Base-by-base conservation (phyloP, 2,329 filamentous ascomycete species). In the Triangularia verruculosa region DNA sequence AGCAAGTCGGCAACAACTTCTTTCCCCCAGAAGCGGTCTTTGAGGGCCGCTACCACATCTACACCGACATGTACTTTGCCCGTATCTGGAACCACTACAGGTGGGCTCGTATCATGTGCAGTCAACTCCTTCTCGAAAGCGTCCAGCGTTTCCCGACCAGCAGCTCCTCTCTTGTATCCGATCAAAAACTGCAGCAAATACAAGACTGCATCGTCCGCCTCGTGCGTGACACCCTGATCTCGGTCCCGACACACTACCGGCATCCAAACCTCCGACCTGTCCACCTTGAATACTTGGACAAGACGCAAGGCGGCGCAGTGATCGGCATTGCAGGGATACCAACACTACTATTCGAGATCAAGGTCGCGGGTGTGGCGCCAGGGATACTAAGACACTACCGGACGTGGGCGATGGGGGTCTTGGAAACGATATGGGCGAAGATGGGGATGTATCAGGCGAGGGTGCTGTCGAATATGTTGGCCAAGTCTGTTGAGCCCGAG, bases 1-100 rank as follows among this genome's bases (percentile, higher is more conserved):
- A 76, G 52, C 72, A 70, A n/a, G 70, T 69, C 17, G 39, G 43
- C 8, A 27, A 39, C 3, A 64, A 71, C 8, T 71, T 74, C 47
- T 72, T 76, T 32, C 78, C 80, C 1, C 65, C 76, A 0, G 74
- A 76, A 1, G 78, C 78, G 11, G 77, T 84, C 59, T 86, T 85
- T 64, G 77, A 79, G 17, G 78, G 80, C 12, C 76, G 78, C 61
- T 87, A 84, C 69, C 84, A 88, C 70, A 71, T 78, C 22, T 88
- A 88, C 68, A 72, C 73, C 15, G 80, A 82, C 65, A 79, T 85
- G 61, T 85, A 81, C 78, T 74, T 79, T 17, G 82, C 81, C 8
- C 79, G 82, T 24, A 78, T 83, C 47, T 88, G 83, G 83, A 85
- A 83, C 64, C 81, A 87, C 67, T 86, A 83, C 68, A 83, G 86